phyloP scores from a whole-genome alignment of 345 rosid species.

The Eucalyptus guilfoylei region DNA sequence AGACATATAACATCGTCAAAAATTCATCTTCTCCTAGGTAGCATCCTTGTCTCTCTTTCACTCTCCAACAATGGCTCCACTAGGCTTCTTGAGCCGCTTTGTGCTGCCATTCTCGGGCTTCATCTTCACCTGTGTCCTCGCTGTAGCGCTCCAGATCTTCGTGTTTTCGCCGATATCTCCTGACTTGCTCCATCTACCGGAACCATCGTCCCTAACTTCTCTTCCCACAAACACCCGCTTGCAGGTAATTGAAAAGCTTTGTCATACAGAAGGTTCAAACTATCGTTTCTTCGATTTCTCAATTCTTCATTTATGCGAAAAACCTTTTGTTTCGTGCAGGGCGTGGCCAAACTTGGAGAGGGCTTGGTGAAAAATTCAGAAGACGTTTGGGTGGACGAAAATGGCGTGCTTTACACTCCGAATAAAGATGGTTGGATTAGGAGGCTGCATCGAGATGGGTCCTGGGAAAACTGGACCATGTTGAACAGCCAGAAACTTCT shows the following conservation, averaged over 20 bases:
- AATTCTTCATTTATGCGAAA: not conserved
- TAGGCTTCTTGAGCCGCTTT: not conserved
- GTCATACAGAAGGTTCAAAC: not conserved
- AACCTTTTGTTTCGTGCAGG: not conserved
- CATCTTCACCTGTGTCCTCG: constrained; percentile 6
- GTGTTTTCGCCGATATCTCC: constrained; percentile 40
- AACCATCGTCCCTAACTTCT: not conserved
- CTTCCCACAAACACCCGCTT: constrained; percentile 18
- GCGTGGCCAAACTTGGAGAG: constrained; percentile 31
- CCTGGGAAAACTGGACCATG: constrained; percentile 33
- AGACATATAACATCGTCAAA: not conserved
- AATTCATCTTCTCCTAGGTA: not conserved
- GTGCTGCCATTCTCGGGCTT: not conserved
- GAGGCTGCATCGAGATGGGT: constrained; percentile 21
- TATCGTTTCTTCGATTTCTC: not conserved
- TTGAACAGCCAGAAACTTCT: constrained; percentile 13
- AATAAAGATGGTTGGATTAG: constrained; percentile 44
- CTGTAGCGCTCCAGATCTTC: constrained; percentile 12
- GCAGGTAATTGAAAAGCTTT: constrained; percentile 10
- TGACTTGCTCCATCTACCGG: constrained; percentile 7
- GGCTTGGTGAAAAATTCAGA: constrained; percentile 24
- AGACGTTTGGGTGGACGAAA: constrained; percentile 17
- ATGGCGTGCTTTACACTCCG: constrained; percentile 30
- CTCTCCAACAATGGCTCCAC: not conserved
- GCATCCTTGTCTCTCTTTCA: not conserved